Conservation (phyloP, 768 basidiomycete species). For the Galerina marginata region DNA sequence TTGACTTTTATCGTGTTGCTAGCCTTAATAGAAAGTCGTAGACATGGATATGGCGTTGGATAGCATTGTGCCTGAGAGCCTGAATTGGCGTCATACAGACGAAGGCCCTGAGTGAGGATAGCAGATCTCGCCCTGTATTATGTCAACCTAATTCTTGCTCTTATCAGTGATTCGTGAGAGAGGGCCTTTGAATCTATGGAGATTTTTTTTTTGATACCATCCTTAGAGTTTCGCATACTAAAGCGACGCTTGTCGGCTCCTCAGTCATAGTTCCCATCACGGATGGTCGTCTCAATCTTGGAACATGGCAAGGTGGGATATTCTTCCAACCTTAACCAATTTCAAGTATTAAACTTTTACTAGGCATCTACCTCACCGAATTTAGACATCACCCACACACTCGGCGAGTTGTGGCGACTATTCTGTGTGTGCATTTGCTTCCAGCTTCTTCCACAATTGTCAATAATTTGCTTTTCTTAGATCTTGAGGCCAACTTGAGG, state of each 20-base stretch:
- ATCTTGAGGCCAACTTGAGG: neutral
- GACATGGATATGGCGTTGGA: constrained; percentile 98
- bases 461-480: neutral
- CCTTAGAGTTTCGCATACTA: constrained; percentile 85
- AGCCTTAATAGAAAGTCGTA: constrained; percentile 28
- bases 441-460: neutral
- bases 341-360: neutral
- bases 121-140: neutral
- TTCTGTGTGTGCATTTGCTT: constrained; percentile 56
- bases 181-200: neutral
- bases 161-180: constrained; percentile 74
- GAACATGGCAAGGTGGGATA: constrained; percentile 87
- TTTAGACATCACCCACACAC: constrained; percentile 74
- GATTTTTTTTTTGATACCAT: neutral
- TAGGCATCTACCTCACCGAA: constrained; percentile 88
- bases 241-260: constrained; percentile 83
- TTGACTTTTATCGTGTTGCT: neutral
- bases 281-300: constrained; percentile 75
- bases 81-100: constrained; percentile 86
- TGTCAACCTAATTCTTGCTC: constrained; percentile 4
- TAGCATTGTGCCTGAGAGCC: constrained; percentile 80
- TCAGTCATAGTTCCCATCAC: constrained; percentile 87
- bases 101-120: constrained; percentile 87
- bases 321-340: neutral
- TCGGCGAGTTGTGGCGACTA: constrained; percentile 78